These are phyloP conservation scores for Pythium phragmitis DNA, from an alignment of 352 stramenopile genomes.

Conservation along the genomic window DNA sequence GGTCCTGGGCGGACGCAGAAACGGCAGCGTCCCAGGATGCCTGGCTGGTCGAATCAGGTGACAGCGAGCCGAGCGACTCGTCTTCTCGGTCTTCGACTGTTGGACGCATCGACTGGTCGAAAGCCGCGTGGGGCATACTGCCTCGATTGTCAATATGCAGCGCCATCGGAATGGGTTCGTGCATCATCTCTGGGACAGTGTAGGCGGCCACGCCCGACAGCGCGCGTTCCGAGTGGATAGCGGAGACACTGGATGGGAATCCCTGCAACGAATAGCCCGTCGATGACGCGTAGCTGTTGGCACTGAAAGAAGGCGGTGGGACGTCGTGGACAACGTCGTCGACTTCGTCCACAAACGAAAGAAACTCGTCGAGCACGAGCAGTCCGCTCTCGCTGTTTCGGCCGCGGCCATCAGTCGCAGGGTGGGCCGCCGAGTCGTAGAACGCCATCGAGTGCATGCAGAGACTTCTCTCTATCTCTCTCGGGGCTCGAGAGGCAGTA, in stretches of 20 bases:
- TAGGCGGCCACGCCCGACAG: not conserved
- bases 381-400: slow-evolving; percentile 14
- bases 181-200: not conserved
- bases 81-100: slow-evolving; percentile 1
- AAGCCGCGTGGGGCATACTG: not conserved
- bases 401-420: not conserved
- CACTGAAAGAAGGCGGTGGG: not conserved
- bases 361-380: slow-evolving; percentile 26
- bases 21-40: slow-evolving; percentile 2
- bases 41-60: slow-evolving; percentile 6
- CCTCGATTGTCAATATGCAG: not conserved
- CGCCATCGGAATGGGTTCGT: not conserved
- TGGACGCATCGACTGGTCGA: slow-evolving; percentile 17
- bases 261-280: too few relatives aligned
- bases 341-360: slow-evolving; percentile 26
- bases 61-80: slow-evolving; percentile 8
- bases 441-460: not conserved
- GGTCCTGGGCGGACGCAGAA: not conserved
- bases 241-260: too few relatives aligned
- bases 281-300: too few relatives aligned
- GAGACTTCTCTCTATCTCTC: too few relatives aligned
- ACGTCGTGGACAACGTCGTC: slow-evolving; percentile 19
- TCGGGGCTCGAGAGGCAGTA: too few relatives aligned
- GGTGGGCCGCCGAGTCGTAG: not conserved
- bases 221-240: too few relatives aligned